A percentile compares a stretch with the other conserved stretches of the same genome.
Evolutionary conservation across 2,329 filamentous ascomycete species (phyloP).

Genomic region (Colletotrichum siamense): DNA sequence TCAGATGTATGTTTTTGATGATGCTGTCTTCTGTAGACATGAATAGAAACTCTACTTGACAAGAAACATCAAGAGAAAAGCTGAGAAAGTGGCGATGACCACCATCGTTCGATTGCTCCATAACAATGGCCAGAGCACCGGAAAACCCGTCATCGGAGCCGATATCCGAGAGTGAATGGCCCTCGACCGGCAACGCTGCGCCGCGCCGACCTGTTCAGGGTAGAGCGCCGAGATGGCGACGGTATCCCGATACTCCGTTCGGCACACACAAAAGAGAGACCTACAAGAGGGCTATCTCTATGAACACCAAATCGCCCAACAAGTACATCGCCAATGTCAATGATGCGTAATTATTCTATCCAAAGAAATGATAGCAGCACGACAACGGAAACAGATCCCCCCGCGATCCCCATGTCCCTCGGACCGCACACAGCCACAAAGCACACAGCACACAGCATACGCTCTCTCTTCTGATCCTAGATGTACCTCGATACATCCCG

Average conservation of each 20-base stretch:
- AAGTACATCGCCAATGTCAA: background rate
- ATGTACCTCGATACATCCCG: background rate
- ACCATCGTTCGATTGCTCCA: background rate
- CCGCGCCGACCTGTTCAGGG: background rate
- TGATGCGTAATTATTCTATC: background rate
- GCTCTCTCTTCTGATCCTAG: background rate
- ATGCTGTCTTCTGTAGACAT: background rate
- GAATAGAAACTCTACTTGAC: background rate
- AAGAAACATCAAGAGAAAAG: background rate
- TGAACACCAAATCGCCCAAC: background rate
- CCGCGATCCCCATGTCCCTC: background rate
- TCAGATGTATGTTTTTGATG: background rate
- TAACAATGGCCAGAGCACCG: background rate
- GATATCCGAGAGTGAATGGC: background rate
- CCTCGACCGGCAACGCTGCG: background rate
- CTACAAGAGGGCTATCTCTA: too few species aligned
- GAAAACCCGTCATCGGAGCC: background rate
- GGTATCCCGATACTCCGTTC: background rate
- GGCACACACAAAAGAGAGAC: background rate
- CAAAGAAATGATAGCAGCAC: background rate
- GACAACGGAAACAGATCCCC: background rate
- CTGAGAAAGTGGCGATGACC: background rate
- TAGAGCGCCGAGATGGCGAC: background rate
- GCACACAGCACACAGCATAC: background rate
- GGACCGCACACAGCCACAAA: conserved; percentile 5